These are phyloP conservation scores for Eimeria acervulina DNA, from an alignment of 169 alveolate species.

Conservation along the genomic window DNA sequence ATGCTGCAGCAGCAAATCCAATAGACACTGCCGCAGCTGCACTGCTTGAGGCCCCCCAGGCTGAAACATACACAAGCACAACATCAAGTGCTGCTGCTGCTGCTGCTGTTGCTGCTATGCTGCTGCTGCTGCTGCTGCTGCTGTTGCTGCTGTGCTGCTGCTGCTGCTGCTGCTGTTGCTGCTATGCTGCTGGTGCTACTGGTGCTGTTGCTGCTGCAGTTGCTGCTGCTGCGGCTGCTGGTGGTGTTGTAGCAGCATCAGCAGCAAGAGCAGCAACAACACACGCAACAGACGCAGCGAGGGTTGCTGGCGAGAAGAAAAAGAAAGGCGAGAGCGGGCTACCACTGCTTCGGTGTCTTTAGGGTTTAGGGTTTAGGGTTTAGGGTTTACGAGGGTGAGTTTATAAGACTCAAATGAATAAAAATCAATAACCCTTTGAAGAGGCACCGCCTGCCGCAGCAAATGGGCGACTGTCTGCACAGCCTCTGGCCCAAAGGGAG, in stretches of 20 bases:
- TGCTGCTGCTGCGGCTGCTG: neutral
- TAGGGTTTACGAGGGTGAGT: slow-evolving; percentile 16
- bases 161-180: no score
- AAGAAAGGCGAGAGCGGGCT: no score
- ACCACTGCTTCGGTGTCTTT: no score
- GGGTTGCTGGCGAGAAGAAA: no score
- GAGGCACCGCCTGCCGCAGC: neutral
- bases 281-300: no score
- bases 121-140: neutral
- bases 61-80: neutral
- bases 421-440: neutral
- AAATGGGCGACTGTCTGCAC: slow-evolving; percentile 28
- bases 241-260: neutral
- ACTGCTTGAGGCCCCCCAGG: neutral
- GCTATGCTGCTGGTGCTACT: no score
- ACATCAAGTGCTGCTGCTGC: neutral
- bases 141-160: neutral
- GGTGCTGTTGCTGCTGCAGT: no score
- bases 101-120: neutral
- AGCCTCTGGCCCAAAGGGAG: slow-evolving; percentile 17
- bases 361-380: slow-evolving; percentile 36
- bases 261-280: no score
- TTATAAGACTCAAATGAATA: neutral
- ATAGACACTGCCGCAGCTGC: slow-evolving; percentile 34
- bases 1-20: neutral